These are phyloP conservation scores for Tephrocybe sp. DNA, from an alignment of 768 basidiomycete genomes.

Conservation along the genomic window DNA sequence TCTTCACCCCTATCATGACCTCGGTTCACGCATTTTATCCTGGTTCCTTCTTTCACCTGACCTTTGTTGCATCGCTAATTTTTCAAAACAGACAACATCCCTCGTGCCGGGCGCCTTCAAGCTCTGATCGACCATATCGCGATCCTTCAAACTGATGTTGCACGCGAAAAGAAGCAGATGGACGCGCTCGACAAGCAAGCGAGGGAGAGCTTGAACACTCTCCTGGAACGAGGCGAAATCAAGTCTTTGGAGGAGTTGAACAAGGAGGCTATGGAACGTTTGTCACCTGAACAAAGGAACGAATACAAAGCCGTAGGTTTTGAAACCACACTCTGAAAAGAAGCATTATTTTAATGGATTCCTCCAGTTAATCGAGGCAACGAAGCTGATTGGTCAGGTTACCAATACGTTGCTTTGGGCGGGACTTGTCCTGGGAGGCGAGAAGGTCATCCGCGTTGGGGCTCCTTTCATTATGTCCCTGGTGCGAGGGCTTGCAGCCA, in stretches of 20 bases:
- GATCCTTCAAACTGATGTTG: slow-evolving; percentile 2
- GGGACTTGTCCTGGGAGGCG: slow-evolving; percentile 1
- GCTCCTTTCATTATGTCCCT: slow-evolving; percentile 1
- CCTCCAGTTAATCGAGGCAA: slow-evolving; percentile 1
- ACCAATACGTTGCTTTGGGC: neutral
- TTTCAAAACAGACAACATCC: neutral
- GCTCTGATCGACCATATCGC: slow-evolving; percentile 4
- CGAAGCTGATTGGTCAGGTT: slow-evolving; percentile 2
- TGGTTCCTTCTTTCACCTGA: neutral
- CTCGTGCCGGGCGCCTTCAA: neutral
- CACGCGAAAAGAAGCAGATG: slow-evolving; percentile 1
- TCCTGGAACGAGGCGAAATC: slow-evolving; percentile 1
- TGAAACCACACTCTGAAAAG: neutral
- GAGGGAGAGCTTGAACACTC: neutral
- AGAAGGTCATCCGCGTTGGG: neutral
- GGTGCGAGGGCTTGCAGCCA: neutral
- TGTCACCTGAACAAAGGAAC: slow-evolving; percentile 2
- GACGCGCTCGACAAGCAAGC: slow-evolving; percentile 1
- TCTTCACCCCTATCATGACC: too few relatives aligned
- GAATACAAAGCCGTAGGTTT: neutral
- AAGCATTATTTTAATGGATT: neutral
- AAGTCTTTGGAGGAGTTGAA: slow-evolving; percentile 2
- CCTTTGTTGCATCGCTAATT: neutral
- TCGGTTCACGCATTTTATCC: neutral
- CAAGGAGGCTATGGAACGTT: neutral